Evolutionary conservation across 78 protist species (phyloP).

Genomic region (Abeoforma whisleri): DNA sequence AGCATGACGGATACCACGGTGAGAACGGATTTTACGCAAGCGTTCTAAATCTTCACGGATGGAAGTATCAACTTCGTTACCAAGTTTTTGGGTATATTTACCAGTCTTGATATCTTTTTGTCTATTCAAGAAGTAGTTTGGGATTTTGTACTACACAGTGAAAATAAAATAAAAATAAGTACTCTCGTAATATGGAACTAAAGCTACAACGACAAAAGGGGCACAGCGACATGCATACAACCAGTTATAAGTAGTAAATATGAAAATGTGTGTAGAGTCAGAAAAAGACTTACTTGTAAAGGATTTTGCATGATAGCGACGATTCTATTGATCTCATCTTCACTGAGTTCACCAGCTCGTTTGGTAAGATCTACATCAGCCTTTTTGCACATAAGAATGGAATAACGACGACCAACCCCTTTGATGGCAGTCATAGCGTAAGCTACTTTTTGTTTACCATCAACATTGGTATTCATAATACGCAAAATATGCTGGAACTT

Average conservation of each 20-base stretch:
- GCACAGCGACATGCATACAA: too few species aligned
- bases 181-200: too few species aligned
- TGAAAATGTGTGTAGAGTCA: too few species aligned
- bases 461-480: conserved; percentile 94
- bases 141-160: conserved; percentile 89
- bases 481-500: conserved; percentile 92
- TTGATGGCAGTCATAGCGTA: conserved; percentile 88
- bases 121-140: conserved; percentile 97
- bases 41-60: conserved; percentile 96
- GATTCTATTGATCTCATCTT: conserved; percentile 87
- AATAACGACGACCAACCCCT: conserved; percentile 96
- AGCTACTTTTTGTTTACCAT: conserved; percentile 77
- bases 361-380: conserved; percentile 86
- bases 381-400: conserved; percentile 86
- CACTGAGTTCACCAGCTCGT: conserved; percentile 93
- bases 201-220: too few species aligned
- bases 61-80: conserved; percentile 80
- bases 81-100: conserved; percentile 66
- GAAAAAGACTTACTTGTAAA: conserved; percentile 32
- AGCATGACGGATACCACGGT: conserved; percentile 93
- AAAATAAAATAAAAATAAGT: too few species aligned
- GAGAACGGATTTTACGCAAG: conserved; percentile 86
- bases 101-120: conserved; percentile 84
- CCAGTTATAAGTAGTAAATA: too few species aligned
- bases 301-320: conserved; percentile 92